These are phyloP conservation scores for Leccinellum rugosiceps DNA, from an alignment of 768 basidiomycete species.

Conservation along the genomic window DNA sequence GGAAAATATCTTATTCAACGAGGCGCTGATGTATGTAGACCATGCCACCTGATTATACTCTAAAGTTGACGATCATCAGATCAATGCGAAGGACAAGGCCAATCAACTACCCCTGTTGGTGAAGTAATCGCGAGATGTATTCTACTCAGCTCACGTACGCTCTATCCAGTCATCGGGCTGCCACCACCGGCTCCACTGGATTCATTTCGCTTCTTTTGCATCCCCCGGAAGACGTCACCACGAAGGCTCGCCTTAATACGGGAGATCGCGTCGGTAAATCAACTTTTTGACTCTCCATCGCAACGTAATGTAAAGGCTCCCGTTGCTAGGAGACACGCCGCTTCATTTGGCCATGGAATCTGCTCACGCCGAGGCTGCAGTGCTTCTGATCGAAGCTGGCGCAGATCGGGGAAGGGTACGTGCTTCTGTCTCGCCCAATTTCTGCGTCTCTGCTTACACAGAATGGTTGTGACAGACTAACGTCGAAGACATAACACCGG, in stretches of 20 bases:
- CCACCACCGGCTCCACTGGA: constrained; percentile 89
- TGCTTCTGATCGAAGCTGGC: constrained; percentile 89
- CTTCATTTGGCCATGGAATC: constrained; percentile 97
- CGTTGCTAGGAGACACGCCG: constrained; percentile 80
- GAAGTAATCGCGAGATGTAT: background rate
- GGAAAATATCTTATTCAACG: constrained; percentile 80
- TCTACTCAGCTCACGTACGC: constrained; percentile 1
- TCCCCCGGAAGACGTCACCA: constrained; percentile 61
- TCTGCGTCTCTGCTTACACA: constrained; percentile 1
- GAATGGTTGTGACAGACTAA: constrained; percentile 54
- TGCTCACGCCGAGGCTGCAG: constrained; percentile 88
- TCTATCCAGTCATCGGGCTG: constrained; percentile 79
- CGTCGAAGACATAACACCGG: constrained; percentile 80
- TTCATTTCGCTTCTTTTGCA: constrained; percentile 86
- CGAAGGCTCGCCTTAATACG: constrained; percentile 83
- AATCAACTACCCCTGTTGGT: constrained; percentile 84
- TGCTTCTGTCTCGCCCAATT: constrained; percentile 8
- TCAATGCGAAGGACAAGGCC: constrained; percentile 92
- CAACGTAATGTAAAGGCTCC: background rate
- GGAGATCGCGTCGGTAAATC: constrained; percentile 70
- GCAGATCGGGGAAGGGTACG: constrained; percentile 87
- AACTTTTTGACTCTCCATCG: background rate
- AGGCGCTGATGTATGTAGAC: constrained; percentile 82
- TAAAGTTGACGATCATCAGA: constrained; percentile 48
- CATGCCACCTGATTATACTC: constrained; percentile 27